Conservation (phyloP, 176 grass and related monocot species). For the Juncus effusus region DNA sequence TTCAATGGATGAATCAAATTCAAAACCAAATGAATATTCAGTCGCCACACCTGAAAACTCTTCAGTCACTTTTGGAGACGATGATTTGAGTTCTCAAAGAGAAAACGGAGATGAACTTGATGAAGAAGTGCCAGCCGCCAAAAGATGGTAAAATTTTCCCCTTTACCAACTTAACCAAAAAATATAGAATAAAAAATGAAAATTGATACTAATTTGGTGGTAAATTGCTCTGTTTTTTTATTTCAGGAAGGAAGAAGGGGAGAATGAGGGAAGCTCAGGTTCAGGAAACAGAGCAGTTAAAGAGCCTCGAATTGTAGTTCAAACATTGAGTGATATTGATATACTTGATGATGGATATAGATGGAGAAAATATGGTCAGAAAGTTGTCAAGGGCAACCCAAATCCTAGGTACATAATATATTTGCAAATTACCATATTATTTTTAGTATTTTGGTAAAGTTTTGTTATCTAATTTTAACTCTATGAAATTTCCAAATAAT, state of each 20-base stretch:
- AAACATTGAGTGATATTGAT: slow-evolving; percentile 85
- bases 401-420: slow-evolving; percentile 42
- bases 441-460: too few relatives aligned
- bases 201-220: slow-evolving; percentile 1
- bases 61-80: slow-evolving; percentile 63
- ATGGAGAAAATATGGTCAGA: slow-evolving; percentile 53
- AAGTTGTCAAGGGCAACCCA: slow-evolving; percentile 65
- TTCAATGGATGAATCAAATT: slow-evolving; percentile 25
- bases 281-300: slow-evolving; percentile 53
- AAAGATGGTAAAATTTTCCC: slow-evolving; percentile 42
- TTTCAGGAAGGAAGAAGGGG: slow-evolving; percentile 44
- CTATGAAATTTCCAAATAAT: too few relatives aligned
- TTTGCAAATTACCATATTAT: neutral
- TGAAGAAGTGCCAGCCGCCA: slow-evolving; percentile 51
- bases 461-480: too few relatives aligned
- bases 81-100: slow-evolving; percentile 51
- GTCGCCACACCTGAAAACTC: slow-evolving; percentile 72
- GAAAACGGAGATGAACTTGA: slow-evolving; percentile 26
- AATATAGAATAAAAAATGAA: neutral
- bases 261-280: slow-evolving; percentile 23
- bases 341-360: slow-evolving; percentile 61
- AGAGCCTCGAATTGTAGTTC: slow-evolving; percentile 71
- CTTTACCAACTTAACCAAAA: neutral
- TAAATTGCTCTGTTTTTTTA: neutral
- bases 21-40: slow-evolving; percentile 18